These are phyloP conservation scores for Cutaneotrichosporon dermatis DNA, from an alignment of 1,284 basidiomycete species.

Conservation along the genomic window DNA sequence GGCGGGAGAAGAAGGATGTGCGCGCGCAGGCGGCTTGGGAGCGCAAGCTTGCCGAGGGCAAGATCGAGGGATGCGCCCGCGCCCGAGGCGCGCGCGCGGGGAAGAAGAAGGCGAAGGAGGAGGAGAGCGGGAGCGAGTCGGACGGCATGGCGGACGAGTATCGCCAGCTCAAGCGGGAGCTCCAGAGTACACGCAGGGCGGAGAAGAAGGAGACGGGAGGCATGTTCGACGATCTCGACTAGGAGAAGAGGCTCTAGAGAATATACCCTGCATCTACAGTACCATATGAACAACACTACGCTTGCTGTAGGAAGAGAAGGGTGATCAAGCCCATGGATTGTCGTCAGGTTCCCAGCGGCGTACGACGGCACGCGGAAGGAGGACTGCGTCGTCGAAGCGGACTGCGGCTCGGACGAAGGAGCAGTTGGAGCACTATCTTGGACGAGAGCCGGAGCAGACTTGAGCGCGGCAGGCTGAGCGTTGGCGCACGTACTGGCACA, in stretches of 20 bases:
- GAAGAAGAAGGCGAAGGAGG: slow-evolving; percentile 21
- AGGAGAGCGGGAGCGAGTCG: slow-evolving; percentile 27
- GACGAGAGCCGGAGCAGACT: too few relatives aligned
- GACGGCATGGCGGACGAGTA: slow-evolving; percentile 31
- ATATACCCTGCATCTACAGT: slow-evolving; percentile 8
- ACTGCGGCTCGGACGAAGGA: too few relatives aligned
- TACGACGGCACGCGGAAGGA: slow-evolving; percentile 13
- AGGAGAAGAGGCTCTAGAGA: background rate
- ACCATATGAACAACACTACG: slow-evolving; percentile 27
- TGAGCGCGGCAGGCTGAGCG: too few relatives aligned
- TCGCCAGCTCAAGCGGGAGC: slow-evolving; percentile 47
- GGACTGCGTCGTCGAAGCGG: background rate
- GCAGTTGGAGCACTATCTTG: too few relatives aligned
- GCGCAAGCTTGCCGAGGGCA: slow-evolving; percentile 46
- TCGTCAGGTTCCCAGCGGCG: slow-evolving; percentile 10
- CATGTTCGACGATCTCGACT: slow-evolving; percentile 47
- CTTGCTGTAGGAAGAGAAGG: too few relatives aligned
- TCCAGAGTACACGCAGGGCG: slow-evolving; percentile 48
- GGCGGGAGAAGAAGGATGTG: slow-evolving; percentile 64
- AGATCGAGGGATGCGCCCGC: slow-evolving; percentile 27
- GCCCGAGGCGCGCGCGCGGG: slow-evolving; percentile 11
- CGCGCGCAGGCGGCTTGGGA: slow-evolving; percentile 63
- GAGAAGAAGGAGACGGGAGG: slow-evolving; percentile 57
- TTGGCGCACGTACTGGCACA: too few relatives aligned
- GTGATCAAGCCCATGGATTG: slow-evolving; percentile 17